Conservation (phyloP, 805 yeast genomes). For the Teunomyces atbi region DNA sequence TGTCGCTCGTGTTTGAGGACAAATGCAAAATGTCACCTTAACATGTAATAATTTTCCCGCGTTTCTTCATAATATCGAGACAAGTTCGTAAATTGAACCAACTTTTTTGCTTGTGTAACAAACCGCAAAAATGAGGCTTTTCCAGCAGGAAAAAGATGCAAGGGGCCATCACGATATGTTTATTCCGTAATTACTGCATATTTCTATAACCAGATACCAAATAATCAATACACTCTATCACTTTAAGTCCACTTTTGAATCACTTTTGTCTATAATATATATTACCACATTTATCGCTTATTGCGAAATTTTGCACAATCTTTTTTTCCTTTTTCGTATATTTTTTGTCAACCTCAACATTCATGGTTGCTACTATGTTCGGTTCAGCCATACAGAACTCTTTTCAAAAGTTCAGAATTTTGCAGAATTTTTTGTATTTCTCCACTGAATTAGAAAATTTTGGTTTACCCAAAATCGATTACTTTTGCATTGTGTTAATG, state of each 20-base stretch:
- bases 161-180: too few species aligned
- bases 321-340: too few species aligned
- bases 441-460: not conserved
- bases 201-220: too few species aligned
- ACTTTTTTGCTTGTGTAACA: not conserved
- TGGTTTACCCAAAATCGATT: not conserved
- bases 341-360: too few species aligned
- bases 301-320: too few species aligned
- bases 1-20: not conserved
- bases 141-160: not conserved
- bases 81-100: not conserved
- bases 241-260: too few species aligned
- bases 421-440: not conserved
- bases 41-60: slow-evolving; percentile 1
- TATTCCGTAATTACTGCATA: too few species aligned
- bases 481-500: not conserved
- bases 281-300: too few species aligned
- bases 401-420: not conserved
- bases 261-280: too few species aligned
- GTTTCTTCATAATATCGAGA: not conserved
- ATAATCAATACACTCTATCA: too few species aligned
- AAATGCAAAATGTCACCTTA: not conserved
- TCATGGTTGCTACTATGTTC: not conserved
- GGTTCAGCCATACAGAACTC: not conserved
- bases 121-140: not conserved